Evolutionary conservation across 495 filamentous ascomycete genomes (phyloP), one percentile per base, ranked within the genome.

Genomic region (Penicillium dipodomyicola): DNA sequence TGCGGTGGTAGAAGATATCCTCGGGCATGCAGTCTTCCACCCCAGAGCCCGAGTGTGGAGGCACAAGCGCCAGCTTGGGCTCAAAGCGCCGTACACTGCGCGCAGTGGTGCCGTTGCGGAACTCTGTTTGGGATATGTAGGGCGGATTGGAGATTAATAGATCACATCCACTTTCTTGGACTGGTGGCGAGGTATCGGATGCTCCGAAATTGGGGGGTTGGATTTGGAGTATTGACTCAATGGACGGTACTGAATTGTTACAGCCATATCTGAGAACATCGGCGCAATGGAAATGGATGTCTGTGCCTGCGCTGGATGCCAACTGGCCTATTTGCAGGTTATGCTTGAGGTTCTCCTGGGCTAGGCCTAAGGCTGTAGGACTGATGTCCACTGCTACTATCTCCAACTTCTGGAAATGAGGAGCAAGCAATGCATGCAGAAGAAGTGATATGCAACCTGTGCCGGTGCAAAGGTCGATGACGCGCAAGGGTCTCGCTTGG

Each of bases 91-190:
- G 79, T 25, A 97, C 94, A 25, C 85, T 89, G 44, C 87, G 82
- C 0, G 79, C 73, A 0, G 88, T 91, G 0, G 76, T 82, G 3
- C 75, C 79, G 11, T 66, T 72, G 2, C 62, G 58, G 60, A 88
- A 95, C 2, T 77, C 74, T 0, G 49, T 17, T 0, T 68, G 65
- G 11, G 92, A 93, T 46, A 98, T 87, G 69, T 98, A 97, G 0
- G 94, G 94, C 11, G 94, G 94, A 70, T 98, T 98, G 5, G 87
- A 84, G 32, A 91, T 82, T 0, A 98, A 67, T n/a, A 98, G 65
- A 59, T 96, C 88, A 54, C 80, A 84, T 23, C 40, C 50, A 19
- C 5, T 23, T 25, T 27, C 22, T 46, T 54, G 35, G 22, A 19
- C 35, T 19, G 35, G 9, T 8, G 8, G 1, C n/a, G 41, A 15